These are phyloP conservation scores for Nemania sp. DNA, from an alignment of 2,329 filamentous ascomycete genomes.

Conservation along the genomic window DNA sequence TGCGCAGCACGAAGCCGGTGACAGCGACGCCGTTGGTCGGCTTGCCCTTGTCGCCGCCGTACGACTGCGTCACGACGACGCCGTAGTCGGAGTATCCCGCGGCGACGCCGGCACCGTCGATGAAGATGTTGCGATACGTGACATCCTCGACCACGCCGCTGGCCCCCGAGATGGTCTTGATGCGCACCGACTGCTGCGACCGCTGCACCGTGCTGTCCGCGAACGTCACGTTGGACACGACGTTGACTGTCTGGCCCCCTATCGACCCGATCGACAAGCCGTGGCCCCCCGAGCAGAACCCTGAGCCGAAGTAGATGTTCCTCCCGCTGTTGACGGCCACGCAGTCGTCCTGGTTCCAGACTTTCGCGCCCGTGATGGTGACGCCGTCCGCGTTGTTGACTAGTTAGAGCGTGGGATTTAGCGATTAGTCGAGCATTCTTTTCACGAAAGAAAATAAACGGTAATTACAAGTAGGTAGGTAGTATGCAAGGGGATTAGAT, in stretches of 20 bases:
- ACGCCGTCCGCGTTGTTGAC: slow-evolving; percentile 52
- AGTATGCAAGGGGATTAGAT: background rate
- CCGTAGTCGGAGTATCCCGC: slow-evolving; percentile 48
- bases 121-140: slow-evolving; percentile 56
- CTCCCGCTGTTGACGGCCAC: slow-evolving; percentile 61
- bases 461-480: no score
- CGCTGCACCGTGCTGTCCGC: slow-evolving; percentile 52
- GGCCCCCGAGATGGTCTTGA: slow-evolving; percentile 59
- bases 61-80: slow-evolving; percentile 63
- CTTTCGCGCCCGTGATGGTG: slow-evolving; percentile 54
- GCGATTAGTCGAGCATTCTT: background rate
- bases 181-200: slow-evolving; percentile 60
- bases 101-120: slow-evolving; percentile 19
- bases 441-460: background rate
- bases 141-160: slow-evolving; percentile 57
- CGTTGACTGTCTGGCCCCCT: slow-evolving; percentile 45
- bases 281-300: slow-evolving; percentile 56
- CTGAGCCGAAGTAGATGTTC: slow-evolving; percentile 47
- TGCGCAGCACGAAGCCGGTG: slow-evolving; percentile 47
- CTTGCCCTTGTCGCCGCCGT: slow-evolving; percentile 48
- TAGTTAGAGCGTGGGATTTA: slow-evolving; percentile 10
- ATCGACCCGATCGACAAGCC: slow-evolving; percentile 47
- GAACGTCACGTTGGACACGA: slow-evolving; percentile 58
- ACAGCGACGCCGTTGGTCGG: slow-evolving; percentile 54
- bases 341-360: slow-evolving; percentile 65